Conservation (phyloP, 805 yeast genomes). For the Barnettozyma botsteinii region DNA sequence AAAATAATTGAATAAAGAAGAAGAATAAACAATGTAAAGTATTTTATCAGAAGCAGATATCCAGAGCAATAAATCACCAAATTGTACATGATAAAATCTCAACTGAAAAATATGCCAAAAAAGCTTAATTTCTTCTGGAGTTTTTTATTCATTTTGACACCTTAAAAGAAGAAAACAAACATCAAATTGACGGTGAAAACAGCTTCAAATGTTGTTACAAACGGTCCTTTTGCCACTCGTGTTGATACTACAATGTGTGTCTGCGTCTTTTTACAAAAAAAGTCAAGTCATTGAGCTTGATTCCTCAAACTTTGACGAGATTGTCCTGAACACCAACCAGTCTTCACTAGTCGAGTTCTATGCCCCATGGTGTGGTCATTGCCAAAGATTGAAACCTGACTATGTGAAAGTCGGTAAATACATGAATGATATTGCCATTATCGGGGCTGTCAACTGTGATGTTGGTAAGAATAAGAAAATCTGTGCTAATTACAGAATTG, state of each 20-base stretch:
- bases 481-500: constrained; percentile 59
- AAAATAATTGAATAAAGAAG: no score
- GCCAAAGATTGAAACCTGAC: constrained; percentile 63
- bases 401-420: constrained; percentile 58
- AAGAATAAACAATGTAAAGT: no score
- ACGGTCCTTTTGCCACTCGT: background rate
- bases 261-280: constrained; percentile 4
- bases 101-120: background rate
- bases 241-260: background rate
- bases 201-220: background rate
- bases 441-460: constrained; percentile 88
- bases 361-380: constrained; percentile 99
- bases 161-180: no score
- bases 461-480: constrained; percentile 56
- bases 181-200: no score
- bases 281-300: constrained; percentile 49
- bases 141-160: background rate
- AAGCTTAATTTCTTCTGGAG: no score
- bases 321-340: constrained; percentile 64
- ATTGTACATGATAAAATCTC: no score
- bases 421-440: constrained; percentile 50
- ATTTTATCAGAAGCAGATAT: no score
- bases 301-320: constrained; percentile 55
- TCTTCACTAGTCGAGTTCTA: constrained; percentile 83
- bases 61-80: no score